Evolutionary conservation across 148 eudicot genomes (phyloP).

Genomic region (Gaultheria prostrata): DNA sequence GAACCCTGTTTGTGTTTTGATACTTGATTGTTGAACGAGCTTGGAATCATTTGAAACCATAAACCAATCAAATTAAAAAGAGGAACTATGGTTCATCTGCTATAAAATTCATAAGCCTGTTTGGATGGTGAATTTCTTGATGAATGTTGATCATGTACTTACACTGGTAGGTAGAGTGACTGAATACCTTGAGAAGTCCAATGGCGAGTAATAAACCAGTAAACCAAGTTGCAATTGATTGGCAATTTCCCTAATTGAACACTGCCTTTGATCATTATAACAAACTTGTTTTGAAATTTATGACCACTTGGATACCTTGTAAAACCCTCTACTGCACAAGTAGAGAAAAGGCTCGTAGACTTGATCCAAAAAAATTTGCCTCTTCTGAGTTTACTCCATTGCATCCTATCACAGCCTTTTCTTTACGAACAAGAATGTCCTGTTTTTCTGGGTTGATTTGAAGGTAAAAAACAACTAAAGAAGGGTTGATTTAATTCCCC

Average conservation of each 20-base stretch:
- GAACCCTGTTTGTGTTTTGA: conserved; percentile 11
- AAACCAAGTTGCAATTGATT: not conserved
- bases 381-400: no score
- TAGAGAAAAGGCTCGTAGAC: no score
- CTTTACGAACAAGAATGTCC: no score
- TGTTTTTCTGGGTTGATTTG: no score
- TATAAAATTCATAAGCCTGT: not conserved
- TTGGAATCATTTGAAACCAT: conserved; percentile 4
- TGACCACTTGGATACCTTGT: no score
- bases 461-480: no score
- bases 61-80: not conserved
- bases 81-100: not conserved
- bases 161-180: not conserved
- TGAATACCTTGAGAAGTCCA: conserved; percentile 18
- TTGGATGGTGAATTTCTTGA: not conserved
- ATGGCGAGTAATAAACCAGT: conserved; percentile 18
- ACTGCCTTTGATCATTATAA: not conserved
- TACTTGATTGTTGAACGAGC: conserved; percentile 14
- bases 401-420: no score
- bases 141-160: no score
- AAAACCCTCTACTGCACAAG: no score
- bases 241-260: conserved; percentile 18
- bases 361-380: no score
- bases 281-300: not conserved
- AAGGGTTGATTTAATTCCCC: no score